Evolutionary conservation across 176 grass and related monocot species (phyloP).

Genomic region (Ananas comosus): DNA sequence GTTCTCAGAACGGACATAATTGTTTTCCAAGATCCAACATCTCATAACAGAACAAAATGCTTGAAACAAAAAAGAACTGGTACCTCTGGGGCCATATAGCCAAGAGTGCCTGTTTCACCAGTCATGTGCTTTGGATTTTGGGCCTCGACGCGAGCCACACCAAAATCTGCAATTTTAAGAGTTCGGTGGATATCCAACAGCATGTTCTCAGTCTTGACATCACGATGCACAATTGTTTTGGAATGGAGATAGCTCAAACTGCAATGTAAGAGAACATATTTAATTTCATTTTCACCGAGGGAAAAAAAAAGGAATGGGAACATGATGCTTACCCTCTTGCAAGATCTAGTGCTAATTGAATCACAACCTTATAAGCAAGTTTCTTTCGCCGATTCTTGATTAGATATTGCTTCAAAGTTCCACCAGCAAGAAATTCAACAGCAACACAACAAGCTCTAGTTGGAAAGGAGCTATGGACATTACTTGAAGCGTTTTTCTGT

Average conservation of each 20-base stretch:
- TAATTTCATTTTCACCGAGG: not conserved
- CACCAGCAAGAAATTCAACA: constrained; percentile 63
- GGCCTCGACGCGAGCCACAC: constrained; percentile 81
- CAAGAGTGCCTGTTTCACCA: constrained; percentile 73
- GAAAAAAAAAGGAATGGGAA: not conserved
- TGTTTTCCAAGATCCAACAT: too few species aligned
- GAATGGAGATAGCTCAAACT: constrained; percentile 77
- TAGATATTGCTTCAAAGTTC: constrained; percentile 59
- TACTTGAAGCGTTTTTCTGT: constrained; percentile 6
- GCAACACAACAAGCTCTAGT: constrained; percentile 50
- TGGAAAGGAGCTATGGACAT: not conserved
- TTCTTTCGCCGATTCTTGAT: constrained; percentile 58
- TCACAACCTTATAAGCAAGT: constrained; percentile 48
- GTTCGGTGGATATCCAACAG: constrained; percentile 46
- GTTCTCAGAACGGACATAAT: too few species aligned
- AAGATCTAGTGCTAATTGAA: constrained; percentile 58
- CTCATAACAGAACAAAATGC: too few species aligned
- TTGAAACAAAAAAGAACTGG: not conserved
- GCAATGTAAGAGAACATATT: constrained; percentile 5
- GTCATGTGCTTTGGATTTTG: constrained; percentile 50
- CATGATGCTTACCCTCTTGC: constrained; percentile 42
- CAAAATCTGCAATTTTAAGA: constrained; percentile 89
- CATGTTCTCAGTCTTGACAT: constrained; percentile 96
- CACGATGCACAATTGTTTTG: constrained; percentile 68
- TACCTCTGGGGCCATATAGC: constrained; percentile 93